Evolutionary conservation across 495 filamentous ascomycete species (phyloP), one percentile per base, ranked within the genome.

Genomic region (Extremus antarcticus): DNA sequence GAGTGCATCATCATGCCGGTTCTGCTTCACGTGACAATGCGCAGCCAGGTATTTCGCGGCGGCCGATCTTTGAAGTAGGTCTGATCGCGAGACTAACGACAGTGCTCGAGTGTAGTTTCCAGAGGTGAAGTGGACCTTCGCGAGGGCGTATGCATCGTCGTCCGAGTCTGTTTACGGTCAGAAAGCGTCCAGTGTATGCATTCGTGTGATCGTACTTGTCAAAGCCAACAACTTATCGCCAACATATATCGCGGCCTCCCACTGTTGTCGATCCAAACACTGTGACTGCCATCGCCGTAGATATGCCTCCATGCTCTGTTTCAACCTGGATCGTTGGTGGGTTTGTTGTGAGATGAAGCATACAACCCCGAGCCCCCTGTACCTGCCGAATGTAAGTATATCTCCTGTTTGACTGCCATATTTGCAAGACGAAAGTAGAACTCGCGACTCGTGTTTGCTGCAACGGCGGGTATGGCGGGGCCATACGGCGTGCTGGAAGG

Each of bases 151-250:
- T 49, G 89, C 90, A 70, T 97, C 91, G 35, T 86, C 80, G 60
- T 90, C 86, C 65, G 88, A 83, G 65, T 88, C 91, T 96, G 59
- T 40, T 48, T 8, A 43, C 41, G 7, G 41, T 45, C n/a, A 45
- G 41, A 21, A 45, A 7, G 41, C 21, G 2, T 24, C 63, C 43
- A 64, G 60, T 50, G 17, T 40, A 50, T 24, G 39, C 13, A 11
- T 4, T 53, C 35, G 21, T 51, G 46, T 17, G 38, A 39, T 50
- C 78, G 57, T 71, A 97, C 92, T 85, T 32, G 91, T 96, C 63
- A 97, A 77, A 49, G 91, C 91, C 38, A 96, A 76, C 57, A 97
- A 76, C 76, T 99, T 97, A 75, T 99, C 92, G 21, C 87, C 91
- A 61, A 97, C 88, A 65, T 90, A 97, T 64, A 96, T 89, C 50